A percentile compares a stretch with the other conserved stretches of the same genome.
These are phyloP conservation scores for Polytrichum formosum DNA, from an alignment of 225 moss, liverwort and hornwort species.

Conservation along the genomic window DNA sequence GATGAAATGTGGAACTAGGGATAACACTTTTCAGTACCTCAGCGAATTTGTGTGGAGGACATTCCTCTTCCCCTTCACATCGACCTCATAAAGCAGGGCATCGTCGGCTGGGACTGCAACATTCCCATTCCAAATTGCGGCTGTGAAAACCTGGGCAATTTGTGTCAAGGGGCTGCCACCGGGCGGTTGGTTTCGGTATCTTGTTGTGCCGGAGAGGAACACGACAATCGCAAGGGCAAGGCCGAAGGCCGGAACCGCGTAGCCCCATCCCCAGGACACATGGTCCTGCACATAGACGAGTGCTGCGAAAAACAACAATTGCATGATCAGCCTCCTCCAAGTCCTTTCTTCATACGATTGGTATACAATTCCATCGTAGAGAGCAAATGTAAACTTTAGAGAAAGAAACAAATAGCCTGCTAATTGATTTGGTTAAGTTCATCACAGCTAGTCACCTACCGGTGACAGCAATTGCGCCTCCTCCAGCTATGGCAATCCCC, in stretches of 20 bases:
- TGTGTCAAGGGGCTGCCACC: conserved; percentile 34
- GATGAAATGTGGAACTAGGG: background rate
- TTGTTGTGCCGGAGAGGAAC: conserved; percentile 12
- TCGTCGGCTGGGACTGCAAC: conserved; percentile 16
- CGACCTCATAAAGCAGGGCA: conserved; percentile 24
- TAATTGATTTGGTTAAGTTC: no score
- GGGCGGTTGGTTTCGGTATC: conserved; percentile 20
- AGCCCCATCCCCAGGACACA: conserved; percentile 37
- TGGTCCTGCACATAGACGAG: conserved; percentile 34
- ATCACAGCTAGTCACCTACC: background rate
- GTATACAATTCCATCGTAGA: no score
- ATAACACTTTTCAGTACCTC: conserved; percentile 6
- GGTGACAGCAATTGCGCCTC: conserved; percentile 15
- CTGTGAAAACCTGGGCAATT: conserved; percentile 27
- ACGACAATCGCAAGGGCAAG: conserved; percentile 16
- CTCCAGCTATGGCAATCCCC: conserved; percentile 19
- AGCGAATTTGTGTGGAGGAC: conserved; percentile 28
- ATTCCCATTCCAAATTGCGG: conserved; percentile 13
- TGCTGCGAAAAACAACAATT: conserved; percentile 7
- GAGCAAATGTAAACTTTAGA: no score
- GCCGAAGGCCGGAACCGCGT: conserved; percentile 25
- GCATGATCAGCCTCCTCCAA: background rate
- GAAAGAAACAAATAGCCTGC: no score
- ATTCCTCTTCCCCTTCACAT: conserved; percentile 15
- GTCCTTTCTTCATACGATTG: no score